phyloP scores from a whole-genome alignment of 2,329 filamentous ascomycete genomes.

The Ophiostoma piceae region DNA sequence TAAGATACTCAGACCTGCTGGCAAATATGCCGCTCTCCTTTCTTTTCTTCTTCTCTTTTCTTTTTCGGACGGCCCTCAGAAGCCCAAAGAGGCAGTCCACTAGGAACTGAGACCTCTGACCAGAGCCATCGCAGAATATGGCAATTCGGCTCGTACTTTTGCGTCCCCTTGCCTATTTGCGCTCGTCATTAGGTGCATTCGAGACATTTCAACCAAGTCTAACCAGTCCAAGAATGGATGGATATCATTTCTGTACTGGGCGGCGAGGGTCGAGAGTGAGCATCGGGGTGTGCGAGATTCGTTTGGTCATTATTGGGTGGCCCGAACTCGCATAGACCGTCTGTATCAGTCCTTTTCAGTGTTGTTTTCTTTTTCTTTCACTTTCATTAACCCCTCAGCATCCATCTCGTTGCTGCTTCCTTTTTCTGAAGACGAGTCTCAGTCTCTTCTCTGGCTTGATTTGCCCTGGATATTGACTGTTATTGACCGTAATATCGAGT shows the following conservation, averaged over 20 bases:
- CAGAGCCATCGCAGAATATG: background rate
- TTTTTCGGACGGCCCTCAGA: background rate
- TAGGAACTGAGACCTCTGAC: background rate
- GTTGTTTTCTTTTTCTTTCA: background rate
- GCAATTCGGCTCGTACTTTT: constrained; percentile 9
- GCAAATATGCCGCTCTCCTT: background rate
- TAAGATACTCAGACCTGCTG: constrained; percentile 8
- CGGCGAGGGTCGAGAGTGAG: background rate
- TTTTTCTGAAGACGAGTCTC: background rate
- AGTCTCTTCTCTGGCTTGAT: background rate
- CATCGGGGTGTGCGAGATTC: background rate
- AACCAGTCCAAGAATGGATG: constrained; percentile 1
- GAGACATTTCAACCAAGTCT: background rate
- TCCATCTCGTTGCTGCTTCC: background rate
- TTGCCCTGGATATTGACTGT: background rate
- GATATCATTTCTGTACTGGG: background rate
- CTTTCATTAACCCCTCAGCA: background rate
- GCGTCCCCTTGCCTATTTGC: constrained; percentile 7
- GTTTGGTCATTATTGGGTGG: background rate
- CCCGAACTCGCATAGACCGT: background rate
- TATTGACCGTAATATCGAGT: constrained; percentile 11
- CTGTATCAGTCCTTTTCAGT: background rate
- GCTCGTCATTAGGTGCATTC: background rate
- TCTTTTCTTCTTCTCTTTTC: background rate
- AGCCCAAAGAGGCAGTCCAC: constrained; percentile 3